These are phyloP conservation scores for Glycyrrhiza uralensis DNA, from an alignment of 306 rosid species.

Conservation along the genomic window DNA sequence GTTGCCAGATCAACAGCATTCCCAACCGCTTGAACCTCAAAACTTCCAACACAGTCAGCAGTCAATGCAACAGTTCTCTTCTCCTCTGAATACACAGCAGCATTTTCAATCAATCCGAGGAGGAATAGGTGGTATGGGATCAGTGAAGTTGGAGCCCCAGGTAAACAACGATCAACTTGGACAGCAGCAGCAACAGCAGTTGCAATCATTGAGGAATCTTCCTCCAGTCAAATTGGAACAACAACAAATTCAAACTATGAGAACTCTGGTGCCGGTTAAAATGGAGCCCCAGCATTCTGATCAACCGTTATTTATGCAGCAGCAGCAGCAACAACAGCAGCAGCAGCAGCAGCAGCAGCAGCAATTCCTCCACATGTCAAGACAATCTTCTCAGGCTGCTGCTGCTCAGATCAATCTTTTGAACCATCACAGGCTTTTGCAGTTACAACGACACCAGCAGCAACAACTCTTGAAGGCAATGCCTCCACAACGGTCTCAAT, in stretches of 20 bases:
- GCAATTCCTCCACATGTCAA: constrained; percentile 81
- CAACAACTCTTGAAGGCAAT: constrained; percentile 78
- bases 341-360: constrained; percentile 61
- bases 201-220: constrained; percentile 67
- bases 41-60: constrained; percentile 80
- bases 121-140: constrained; percentile 61
- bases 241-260: constrained; percentile 61
- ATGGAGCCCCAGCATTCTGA: constrained; percentile 80
- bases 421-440: constrained; percentile 78
- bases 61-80: constrained; percentile 84
- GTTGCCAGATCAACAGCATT: constrained; percentile 72
- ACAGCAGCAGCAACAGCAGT: constrained; percentile 56
- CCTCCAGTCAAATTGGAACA: constrained; percentile 78
- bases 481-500: constrained; percentile 84
- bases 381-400: constrained; percentile 82
- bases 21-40: constrained; percentile 77
- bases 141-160: constrained; percentile 85
- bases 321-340: constrained; percentile 47
- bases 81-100: constrained; percentile 59
- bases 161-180: constrained; percentile 72
- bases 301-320: constrained; percentile 76
- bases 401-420: constrained; percentile 84
- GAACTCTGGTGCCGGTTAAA: constrained; percentile 58
- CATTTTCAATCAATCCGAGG: constrained; percentile 84
- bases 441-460: constrained; percentile 84